Base-by-base conservation (phyloP, 805 yeast species). In the Candida ortonii region DNA sequence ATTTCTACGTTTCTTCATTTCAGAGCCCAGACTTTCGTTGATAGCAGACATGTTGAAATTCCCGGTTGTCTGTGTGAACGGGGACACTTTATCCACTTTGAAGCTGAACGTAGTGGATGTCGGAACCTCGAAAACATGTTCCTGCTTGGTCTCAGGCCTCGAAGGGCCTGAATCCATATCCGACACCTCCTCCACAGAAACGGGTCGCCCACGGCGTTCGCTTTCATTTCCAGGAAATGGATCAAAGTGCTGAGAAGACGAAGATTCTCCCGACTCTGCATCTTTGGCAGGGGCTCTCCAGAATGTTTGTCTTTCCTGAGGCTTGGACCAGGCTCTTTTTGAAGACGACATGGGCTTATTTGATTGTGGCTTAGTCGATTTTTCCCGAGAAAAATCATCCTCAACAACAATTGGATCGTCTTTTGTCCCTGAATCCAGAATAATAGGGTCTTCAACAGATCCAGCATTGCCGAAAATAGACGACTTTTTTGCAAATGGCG, bases 371-470 rank as follows among this genome's bases (percentile, higher is more conserved):
- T n/a, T n/a, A n/a, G n/a, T n/a, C n/a, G n/a, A n/a, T n/a, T n/a
- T n/a, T n/a, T n/a, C n/a, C n/a, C n/a, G n/a, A n/a, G n/a, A n/a
- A n/a, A n/a, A n/a, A n/a, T 30, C 33, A 12, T 49, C 54, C 25
- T 52, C 57, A 17, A 54, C 35, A 2, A 55, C 38, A 13, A 55
- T 52, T 1, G 62, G 62, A 24, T 55, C 59, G 13, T 55, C 61
- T 22, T 49, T 46, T 1, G 59, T 53, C 4, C 60, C 62, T 2
- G 36, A 36, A 25, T 52, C 59, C 12, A 55, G 30, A 3, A 49
- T 34, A 9, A 54, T 53, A 5, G 57, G 59, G 24, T 53, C 53
- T 11, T 51, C 48, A 8, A 38, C 32, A 4, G 49, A 40, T 3
- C 53, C 54, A 10, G 41, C 8, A 22, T 31, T 42, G 12, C 30